phyloP scores from a whole-genome alignment of 129 eudicot genomes.

The Artemisia annua region DNA sequence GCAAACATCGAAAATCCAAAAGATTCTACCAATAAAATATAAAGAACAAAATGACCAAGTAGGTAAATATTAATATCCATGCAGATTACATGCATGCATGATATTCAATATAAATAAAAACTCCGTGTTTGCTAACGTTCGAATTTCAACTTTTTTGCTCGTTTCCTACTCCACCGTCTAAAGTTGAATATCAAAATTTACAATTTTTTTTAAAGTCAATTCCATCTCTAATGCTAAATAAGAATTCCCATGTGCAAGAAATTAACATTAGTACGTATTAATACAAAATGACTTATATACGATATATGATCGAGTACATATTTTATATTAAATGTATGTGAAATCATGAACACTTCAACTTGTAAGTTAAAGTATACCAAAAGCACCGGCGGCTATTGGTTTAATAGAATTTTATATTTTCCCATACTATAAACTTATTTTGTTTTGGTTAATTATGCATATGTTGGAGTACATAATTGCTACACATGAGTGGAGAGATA shows the following conservation, averaged over 20 bases:
- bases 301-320: no score
- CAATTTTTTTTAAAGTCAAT: not conserved
- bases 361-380: not conserved
- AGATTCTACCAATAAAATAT: no score
- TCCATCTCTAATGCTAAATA: not conserved
- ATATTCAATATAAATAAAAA: not conserved
- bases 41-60: not conserved
- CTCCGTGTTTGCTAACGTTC: not conserved
- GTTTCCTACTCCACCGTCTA: not conserved
- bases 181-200: not conserved
- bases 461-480: conserved; percentile 14
- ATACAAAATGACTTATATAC: not conserved
- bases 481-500: conserved; percentile 20
- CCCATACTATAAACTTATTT: not conserved
- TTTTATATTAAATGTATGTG: conserved; percentile 1
- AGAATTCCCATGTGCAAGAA: not conserved
- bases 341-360: conserved; percentile 21
- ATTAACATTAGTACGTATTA: not conserved
- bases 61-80: not conserved
- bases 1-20: no score
- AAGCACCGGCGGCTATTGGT: conserved; percentile 27
- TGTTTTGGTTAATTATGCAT: not conserved
- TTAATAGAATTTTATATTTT: not conserved
- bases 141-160: not conserved
- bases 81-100: no score